phyloP scores from a whole-genome alignment of 495 filamentous ascomycete species.

The Clohesyomyces aquaticus region DNA sequence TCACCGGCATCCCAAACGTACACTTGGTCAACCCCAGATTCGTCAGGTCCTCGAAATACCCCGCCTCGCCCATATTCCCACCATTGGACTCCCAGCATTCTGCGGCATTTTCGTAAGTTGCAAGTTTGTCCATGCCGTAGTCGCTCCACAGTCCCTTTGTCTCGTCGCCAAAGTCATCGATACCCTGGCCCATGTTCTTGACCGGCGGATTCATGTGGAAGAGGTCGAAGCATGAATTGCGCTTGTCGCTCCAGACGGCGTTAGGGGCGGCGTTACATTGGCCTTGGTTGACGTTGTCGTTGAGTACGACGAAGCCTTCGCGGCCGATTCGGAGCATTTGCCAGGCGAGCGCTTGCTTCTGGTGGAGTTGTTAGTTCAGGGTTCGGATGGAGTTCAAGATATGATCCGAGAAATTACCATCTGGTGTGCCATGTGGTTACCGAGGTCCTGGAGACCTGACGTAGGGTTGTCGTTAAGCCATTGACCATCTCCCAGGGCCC shows the following conservation, averaged over 20 bases:
- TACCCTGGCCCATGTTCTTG: neutral
- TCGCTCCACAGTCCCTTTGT: neutral
- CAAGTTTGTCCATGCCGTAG: neutral
- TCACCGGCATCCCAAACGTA: neutral
- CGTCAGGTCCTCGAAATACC: neutral
- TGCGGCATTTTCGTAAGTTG: neutral
- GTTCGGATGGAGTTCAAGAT: too few relatives aligned
- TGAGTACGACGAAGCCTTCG: neutral
- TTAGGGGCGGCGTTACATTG: neutral
- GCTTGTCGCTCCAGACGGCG: neutral
- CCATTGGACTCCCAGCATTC: slow-evolving; percentile 2
- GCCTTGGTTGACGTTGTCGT: neutral
- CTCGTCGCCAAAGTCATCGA: neutral
- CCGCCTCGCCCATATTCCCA: neutral
- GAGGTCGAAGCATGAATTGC: neutral
- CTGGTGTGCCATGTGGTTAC: neutral
- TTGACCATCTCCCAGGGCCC: neutral
- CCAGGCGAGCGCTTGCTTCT: neutral
- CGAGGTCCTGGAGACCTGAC: neutral
- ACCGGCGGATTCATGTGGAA: too few relatives aligned
- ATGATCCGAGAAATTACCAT: neutral
- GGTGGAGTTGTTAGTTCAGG: neutral
- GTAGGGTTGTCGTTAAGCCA: neutral
- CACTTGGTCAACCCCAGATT: neutral
- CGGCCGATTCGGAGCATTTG: neutral